Percentiles rank a stretch among this genome's conserved stretches.
Evolutionary conservation across 148 eudicot genomes (phyloP).

Genomic region (Vaccinium macrocarpon): DNA sequence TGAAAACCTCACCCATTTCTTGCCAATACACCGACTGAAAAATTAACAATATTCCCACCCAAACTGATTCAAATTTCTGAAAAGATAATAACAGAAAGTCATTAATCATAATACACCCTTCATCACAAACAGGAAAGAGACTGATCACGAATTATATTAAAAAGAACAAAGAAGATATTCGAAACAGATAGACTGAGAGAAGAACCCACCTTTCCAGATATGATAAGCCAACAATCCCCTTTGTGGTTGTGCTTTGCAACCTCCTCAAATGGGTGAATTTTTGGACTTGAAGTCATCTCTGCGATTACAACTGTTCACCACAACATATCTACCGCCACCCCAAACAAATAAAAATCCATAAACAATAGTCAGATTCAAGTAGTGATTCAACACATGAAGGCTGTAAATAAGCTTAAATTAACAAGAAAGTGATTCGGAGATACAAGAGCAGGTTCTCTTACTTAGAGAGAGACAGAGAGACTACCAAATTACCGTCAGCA

Average conservation of each 20-base stretch:
- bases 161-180: not conserved
- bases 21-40: not conserved
- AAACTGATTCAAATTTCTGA: not conserved
- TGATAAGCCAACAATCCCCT: constrained; percentile 26
- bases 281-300: constrained; percentile 13
- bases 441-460: not conserved
- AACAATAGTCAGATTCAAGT: not conserved
- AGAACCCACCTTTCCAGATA: constrained; percentile 22
- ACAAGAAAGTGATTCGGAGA: not conserved
- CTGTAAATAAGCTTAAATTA: not conserved
- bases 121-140: not conserved
- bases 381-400: not conserved
- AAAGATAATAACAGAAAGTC: not conserved
- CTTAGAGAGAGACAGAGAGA: not conserved
- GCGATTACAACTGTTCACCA: not conserved
- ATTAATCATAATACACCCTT: not conserved
- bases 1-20: not conserved
- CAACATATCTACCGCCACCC: not conserved
- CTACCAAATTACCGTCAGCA: not conserved
- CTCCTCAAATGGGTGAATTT: constrained; percentile 26
- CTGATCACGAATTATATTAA: not conserved
- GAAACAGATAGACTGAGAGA: not conserved
- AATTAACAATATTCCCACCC: not conserved
- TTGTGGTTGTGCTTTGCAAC: constrained; percentile 23
- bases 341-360: not conserved